Percentiles rank a stretch among this genome's conserved stretches.
phyloP scores from a whole-genome alignment of 2,329 filamentous ascomycete genomes.

The Phaeosphaeriaceae sp. region DNA sequence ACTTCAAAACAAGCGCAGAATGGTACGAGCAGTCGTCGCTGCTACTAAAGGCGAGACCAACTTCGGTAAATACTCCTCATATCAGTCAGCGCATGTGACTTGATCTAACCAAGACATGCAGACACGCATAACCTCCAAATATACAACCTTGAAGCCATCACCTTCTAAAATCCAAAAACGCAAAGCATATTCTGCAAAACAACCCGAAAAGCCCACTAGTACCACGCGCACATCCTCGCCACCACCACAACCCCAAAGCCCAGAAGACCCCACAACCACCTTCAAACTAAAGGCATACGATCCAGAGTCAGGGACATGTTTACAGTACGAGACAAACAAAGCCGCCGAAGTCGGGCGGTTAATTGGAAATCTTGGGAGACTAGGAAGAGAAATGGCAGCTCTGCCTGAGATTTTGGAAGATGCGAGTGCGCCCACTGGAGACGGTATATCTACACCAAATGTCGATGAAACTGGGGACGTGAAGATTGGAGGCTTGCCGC shows the following conservation, averaged over 20 bases:
- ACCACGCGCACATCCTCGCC: conserved; percentile 35
- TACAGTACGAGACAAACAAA: conserved; percentile 93
- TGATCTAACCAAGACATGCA: conserved; percentile 48
- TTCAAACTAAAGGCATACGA: conserved; percentile 92
- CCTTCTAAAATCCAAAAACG: conserved; percentile 43
- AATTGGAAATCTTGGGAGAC: conserved; percentile 74
- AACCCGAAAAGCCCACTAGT: conserved; percentile 33
- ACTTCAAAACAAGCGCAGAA: conserved; percentile 81
- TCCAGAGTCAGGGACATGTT: conserved; percentile 75
- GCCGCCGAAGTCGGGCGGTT: conserved; percentile 87
- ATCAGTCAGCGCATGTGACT: conserved; percentile 12
- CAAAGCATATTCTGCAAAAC: conserved; percentile 40
- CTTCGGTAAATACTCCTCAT: conserved; percentile 66
- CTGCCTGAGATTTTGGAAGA: conserved; percentile 53
- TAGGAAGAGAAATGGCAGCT: conserved; percentile 70
- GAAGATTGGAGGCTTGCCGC: conserved; percentile 34
- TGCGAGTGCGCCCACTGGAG: conserved; percentile 40
- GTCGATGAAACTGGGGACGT: conserved; percentile 39
- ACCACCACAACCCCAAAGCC: conserved; percentile 31
- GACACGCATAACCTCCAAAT: conserved; percentile 92
- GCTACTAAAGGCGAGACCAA: conserved; percentile 84
- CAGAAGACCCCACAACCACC: conserved; percentile 57
- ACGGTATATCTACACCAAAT: conserved; percentile 39
- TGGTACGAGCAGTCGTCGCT: conserved; percentile 89
- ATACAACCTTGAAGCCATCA: conserved; percentile 68